Conservation (phyloP, 140 eudicot species). For the Stevia rebaudiana region DNA sequence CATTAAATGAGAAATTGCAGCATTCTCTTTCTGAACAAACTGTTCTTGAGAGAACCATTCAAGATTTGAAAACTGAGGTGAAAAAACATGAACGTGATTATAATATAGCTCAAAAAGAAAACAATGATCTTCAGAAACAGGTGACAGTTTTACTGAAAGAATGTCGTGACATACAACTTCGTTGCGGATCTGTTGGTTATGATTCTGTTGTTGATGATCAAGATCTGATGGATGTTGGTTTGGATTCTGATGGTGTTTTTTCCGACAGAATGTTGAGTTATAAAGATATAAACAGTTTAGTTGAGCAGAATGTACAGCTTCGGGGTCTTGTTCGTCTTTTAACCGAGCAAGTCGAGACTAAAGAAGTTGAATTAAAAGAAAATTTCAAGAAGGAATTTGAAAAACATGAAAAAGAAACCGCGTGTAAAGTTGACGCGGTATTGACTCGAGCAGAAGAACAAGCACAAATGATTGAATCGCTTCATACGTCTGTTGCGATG, state of each 20-base stretch:
- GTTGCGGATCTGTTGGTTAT: conserved; percentile 50
- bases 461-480: conserved; percentile 78
- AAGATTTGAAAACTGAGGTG: conserved; percentile 72
- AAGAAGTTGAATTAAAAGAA: conserved; percentile 63
- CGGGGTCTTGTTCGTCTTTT: conserved; percentile 75
- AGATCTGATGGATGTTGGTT: conserved; percentile 18
- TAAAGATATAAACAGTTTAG: conserved; percentile 80
- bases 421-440: conserved; percentile 68
- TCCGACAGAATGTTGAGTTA: conserved; percentile 67
- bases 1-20: conserved; percentile 62
- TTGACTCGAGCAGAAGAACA: conserved; percentile 88
- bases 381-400: conserved; percentile 61
- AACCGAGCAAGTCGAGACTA: conserved; percentile 62
- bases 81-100: conserved; percentile 71
- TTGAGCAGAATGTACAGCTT: conserved; percentile 89
- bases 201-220: conserved; percentile 26
- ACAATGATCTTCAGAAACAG: conserved; percentile 70
- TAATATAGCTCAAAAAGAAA: conserved; percentile 55
- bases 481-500: conserved; percentile 86
- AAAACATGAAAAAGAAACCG: conserved; percentile 58
- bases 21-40: conserved; percentile 64
- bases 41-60: conserved; percentile 50
- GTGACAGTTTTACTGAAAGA: conserved; percentile 77
- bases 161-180: conserved; percentile 90
- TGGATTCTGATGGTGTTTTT: conserved; percentile 42